Evolutionary conservation across 306 rosid species (phyloP), one percentile per base, ranked within the genome.

Genomic region (Arachis hypogaea): DNA sequence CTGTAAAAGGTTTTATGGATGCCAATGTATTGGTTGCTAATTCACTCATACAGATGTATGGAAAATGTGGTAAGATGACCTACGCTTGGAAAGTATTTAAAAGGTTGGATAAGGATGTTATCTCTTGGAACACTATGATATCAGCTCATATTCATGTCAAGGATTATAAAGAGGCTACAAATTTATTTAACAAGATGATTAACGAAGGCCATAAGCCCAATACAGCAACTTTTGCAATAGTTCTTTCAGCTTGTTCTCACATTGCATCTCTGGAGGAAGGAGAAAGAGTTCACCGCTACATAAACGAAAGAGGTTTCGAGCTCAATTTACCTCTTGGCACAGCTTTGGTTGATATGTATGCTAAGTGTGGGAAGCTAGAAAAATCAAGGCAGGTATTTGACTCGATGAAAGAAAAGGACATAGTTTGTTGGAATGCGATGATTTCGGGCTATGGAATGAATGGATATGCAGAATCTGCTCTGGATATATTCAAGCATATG

Each of bases 281-380:
- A 47, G 80, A 73, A 57, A 77, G 66, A 61, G 74, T 90, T 74
- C 93, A 88, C 73, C 49, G 3, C 67, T 72, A 85, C 69, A 78
- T 89, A 14, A 84, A 77, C 59, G 85, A 75, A 78, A 80, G 76
- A 30, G 80, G 83, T 51, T 51, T 83, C 56, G 75, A 83, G 72
- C 86, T 83, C 81, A 85, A 85, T 76, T 58, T 86, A 72, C 81
- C 85, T 12, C 84, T 92, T 67, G 82, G 84, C 18, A 85, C 98
- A 14, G 87, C 96, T 69, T 78, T 92, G 82, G 80, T 89, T 66
- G 90, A 92, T 81, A 92, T 85, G 98, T 92, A 85, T 77, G 89
- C 92, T 8, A 88, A 92, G 86, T 90, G 96, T 47, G 98, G 96
- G 64, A 81, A 82, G 28, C 87, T 90, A 43, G 86, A 84, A 75